Base-by-base conservation (phyloP, 768 basidiomycete species). In the Boletus rubescentipes region DNA sequence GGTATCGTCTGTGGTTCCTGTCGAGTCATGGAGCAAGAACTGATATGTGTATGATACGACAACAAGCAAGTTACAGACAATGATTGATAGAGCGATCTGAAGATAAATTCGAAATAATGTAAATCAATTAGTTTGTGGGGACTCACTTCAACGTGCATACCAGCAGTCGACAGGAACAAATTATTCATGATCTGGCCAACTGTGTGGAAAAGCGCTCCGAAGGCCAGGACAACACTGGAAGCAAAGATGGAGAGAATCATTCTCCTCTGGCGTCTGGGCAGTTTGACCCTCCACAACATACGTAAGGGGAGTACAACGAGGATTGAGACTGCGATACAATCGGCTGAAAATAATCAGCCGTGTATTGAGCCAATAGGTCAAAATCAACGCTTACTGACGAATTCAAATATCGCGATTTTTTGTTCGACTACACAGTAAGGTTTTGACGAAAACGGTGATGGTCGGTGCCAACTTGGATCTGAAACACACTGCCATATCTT, bases 41-140 rank as follows among this genome's bases (percentile, higher is more conserved):
- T 61, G 64, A 44, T 58, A 62, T 9, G 51, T 37, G 40, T 46
- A 54, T 9, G 64, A 63, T 23, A 65, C 64, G 40, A 57, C 49
- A 23, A 66, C 64, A n/a, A 66, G 51, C 20, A 66, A 14, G 31
- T 66, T 66, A 18, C 64, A 66, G 34, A 63, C 64, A 15, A 61
- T 34, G 23, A 60, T 29, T 4, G 64, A 58, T 2, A 62, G 37
- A 8, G 54, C 53, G 43, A 9, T 34, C 9, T 34, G 32, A 34
- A 34, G 9, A 34, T 9, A 34, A 34, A 34, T 10, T 34, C 32
- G 32, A 34, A 26, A 26, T 6, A 26, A 26, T 26, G 26, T 26
- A 6, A 26, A 26, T 26, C 26, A 26, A 3, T 3, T 6, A 26
- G 26, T 26, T 26, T 26, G 26, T 26, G 26, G 26, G 26, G 26